These are phyloP conservation scores for Leishmania lainsoni DNA, from an alignment of 208 protist species.

Conservation along the genomic window DNA sequence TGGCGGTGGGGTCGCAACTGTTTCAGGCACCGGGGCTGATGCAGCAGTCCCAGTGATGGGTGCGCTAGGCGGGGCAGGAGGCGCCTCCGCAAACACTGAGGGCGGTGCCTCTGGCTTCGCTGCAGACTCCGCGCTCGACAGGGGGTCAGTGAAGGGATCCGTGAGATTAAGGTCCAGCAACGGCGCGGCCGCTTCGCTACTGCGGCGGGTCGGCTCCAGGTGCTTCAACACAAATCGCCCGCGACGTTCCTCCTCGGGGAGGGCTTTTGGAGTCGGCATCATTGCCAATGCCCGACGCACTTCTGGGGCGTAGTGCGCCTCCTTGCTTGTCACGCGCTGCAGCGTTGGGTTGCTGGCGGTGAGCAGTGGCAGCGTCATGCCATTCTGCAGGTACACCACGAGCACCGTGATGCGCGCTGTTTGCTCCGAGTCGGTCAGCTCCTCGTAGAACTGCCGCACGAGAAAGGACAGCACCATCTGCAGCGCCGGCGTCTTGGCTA, in stretches of 20 bases:
- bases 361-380: constrained; percentile 65
- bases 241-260: constrained; percentile 16
- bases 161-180: constrained; percentile 25
- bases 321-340: constrained; percentile 27
- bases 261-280: constrained; percentile 50
- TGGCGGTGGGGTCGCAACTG: neutral
- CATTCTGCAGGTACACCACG: constrained; percentile 68
- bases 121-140: neutral
- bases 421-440: constrained; percentile 34
- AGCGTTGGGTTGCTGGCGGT: constrained; percentile 42
- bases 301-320: constrained; percentile 35
- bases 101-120: neutral
- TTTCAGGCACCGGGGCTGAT: constrained; percentile 2
- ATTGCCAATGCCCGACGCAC: constrained; percentile 58
- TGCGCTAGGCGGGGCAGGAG: neutral
- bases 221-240: constrained; percentile 56
- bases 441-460: constrained; percentile 31
- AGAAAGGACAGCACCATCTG: constrained; percentile 56
- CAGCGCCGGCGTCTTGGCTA: constrained; percentile 57
- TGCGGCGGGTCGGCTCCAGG: constrained; percentile 4
- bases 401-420: constrained; percentile 71
- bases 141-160: constrained; percentile 13
- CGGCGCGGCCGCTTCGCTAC: neutral
- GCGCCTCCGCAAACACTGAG: neutral
- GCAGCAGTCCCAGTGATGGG: constrained; percentile 8